phyloP scores from a whole-genome alignment of 176 grass and related monocot species.

The Carex cristatella region DNA sequence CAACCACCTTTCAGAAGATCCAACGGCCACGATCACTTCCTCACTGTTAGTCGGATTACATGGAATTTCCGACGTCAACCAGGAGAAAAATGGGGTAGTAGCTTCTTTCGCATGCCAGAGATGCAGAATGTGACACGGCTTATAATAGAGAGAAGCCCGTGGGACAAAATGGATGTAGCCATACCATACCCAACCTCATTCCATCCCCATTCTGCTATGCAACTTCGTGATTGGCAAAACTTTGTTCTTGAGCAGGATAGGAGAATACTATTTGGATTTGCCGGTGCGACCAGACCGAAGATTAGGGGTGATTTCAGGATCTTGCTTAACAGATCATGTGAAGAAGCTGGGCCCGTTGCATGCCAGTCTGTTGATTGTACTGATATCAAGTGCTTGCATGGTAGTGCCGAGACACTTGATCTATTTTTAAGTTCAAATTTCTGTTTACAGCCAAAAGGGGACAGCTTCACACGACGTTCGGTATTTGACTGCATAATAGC shows the following conservation, averaged over 20 bases:
- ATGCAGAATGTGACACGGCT: slow-evolving; percentile 74
- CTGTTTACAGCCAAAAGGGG: slow-evolving; percentile 85
- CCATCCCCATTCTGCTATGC: slow-evolving; percentile 54
- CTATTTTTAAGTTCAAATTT: slow-evolving; percentile 69
- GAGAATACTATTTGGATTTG: slow-evolving; percentile 59
- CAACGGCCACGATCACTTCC: slow-evolving; percentile 71
- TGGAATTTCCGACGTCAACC: slow-evolving; percentile 80
- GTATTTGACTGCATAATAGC: slow-evolving; percentile 92
- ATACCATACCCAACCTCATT: slow-evolving; percentile 84
- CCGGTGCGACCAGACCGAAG: slow-evolving; percentile 50
- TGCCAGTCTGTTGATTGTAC: slow-evolving; percentile 67
- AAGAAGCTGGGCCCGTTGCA: slow-evolving; percentile 21
- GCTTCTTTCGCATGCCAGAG: slow-evolving; percentile 79
- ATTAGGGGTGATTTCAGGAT: slow-evolving; percentile 77
- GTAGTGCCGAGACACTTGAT: slow-evolving; percentile 52
- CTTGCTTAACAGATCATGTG: slow-evolving; percentile 48
- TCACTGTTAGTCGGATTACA: slow-evolving; percentile 72
- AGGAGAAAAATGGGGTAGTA: slow-evolving; percentile 49
- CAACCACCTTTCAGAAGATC: slow-evolving; percentile 48
- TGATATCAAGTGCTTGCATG: slow-evolving; percentile 50
- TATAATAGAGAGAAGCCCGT: slow-evolving; percentile 74
- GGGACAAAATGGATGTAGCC: slow-evolving; percentile 81
- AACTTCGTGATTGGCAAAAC: slow-evolving; percentile 55
- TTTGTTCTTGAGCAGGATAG: slow-evolving; percentile 39
- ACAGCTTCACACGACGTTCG: slow-evolving; percentile 83